Evolutionary conservation across 768 basidiomycete species (phyloP).

Genomic region (Trametes gibbosa): DNA sequence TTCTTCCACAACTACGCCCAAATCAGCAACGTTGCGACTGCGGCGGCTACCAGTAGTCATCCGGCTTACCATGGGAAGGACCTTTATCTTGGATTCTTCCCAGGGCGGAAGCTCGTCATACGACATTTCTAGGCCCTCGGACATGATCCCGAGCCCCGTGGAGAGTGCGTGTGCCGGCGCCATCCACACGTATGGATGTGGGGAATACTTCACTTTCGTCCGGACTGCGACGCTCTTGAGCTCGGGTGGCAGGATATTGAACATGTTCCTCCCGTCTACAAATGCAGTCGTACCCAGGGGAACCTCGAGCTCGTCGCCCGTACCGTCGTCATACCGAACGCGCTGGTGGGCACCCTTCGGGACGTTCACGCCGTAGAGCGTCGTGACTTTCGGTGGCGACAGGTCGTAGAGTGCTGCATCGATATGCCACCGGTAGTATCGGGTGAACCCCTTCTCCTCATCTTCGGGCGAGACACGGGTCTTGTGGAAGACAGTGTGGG

Average conservation of each 20-base stretch:
- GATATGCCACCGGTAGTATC: constrained; percentile 92
- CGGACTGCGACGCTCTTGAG: constrained; percentile 82
- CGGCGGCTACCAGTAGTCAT: background rate
- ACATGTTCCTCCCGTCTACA: constrained; percentile 79
- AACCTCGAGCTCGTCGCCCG: constrained; percentile 77
- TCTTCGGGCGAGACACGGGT: constrained; percentile 70
- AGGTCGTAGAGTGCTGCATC: constrained; percentile 82
- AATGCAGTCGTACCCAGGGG: constrained; percentile 88
- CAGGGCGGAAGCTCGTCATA: constrained; percentile 73
- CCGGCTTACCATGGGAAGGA: constrained; percentile 55
- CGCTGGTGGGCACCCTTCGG: constrained; percentile 65
- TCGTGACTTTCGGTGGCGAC: constrained; percentile 80
- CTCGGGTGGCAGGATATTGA: constrained; percentile 67
- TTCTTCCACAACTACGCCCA: constrained; percentile 40
- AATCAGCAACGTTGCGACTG: background rate
- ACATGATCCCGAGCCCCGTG: constrained; percentile 81
- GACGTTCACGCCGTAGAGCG: constrained; percentile 74
- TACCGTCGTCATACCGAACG: constrained; percentile 81
- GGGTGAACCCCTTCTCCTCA: constrained; percentile 72
- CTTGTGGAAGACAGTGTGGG: constrained; percentile 86
- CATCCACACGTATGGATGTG: constrained; percentile 94
- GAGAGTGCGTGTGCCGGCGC: constrained; percentile 66
- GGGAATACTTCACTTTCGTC: constrained; percentile 71
- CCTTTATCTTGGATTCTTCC: constrained; percentile 74
- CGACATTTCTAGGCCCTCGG: constrained; percentile 69